Percentiles rank a stretch among this genome's conserved stretches.
Evolutionary conservation across 2,329 filamentous ascomycete genomes (phyloP).

Genomic region (Setomelanomma holmii): DNA sequence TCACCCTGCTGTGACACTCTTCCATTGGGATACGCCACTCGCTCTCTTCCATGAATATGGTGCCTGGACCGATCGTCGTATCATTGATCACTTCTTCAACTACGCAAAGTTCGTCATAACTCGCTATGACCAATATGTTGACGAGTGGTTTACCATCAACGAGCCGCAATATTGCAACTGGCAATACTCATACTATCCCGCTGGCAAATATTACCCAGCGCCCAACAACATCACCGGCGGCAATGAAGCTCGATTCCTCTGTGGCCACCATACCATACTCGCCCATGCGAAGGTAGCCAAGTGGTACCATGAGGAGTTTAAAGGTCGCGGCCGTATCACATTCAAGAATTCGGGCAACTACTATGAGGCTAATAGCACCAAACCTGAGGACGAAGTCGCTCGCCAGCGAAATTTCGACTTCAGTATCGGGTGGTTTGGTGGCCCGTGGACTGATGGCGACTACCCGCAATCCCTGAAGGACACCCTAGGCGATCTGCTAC

Average conservation of each 20-base stretch:
- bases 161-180: conserved; percentile 52
- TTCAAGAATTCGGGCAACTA: conserved; percentile 56
- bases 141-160: conserved; percentile 53
- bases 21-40: conserved; percentile 54
- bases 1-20: conserved; percentile 47
- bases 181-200: conserved; percentile 54
- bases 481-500: conserved; percentile 50
- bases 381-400: conserved; percentile 44
- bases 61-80: conserved; percentile 49
- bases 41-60: conserved; percentile 53
- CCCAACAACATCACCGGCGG: conserved; percentile 54
- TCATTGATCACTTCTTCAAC: conserved; percentile 52
- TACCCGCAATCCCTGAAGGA: conserved; percentile 50
- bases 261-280: conserved; percentile 54
- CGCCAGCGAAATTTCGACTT: conserved; percentile 52
- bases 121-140: conserved; percentile 50
- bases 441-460: conserved; percentile 56
- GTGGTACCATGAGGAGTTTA: conserved; percentile 56
- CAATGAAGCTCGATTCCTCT: conserved; percentile 51
- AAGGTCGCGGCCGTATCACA: conserved; percentile 50
- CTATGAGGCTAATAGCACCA: conserved; percentile 48
- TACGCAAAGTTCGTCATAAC: conserved; percentile 53
- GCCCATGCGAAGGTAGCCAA: conserved; percentile 54
- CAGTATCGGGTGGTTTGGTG: conserved; percentile 55
- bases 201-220: conserved; percentile 55